Conservation (phyloP, 2,329 filamentous ascomycete species). For the Calonectria honghensis region DNA sequence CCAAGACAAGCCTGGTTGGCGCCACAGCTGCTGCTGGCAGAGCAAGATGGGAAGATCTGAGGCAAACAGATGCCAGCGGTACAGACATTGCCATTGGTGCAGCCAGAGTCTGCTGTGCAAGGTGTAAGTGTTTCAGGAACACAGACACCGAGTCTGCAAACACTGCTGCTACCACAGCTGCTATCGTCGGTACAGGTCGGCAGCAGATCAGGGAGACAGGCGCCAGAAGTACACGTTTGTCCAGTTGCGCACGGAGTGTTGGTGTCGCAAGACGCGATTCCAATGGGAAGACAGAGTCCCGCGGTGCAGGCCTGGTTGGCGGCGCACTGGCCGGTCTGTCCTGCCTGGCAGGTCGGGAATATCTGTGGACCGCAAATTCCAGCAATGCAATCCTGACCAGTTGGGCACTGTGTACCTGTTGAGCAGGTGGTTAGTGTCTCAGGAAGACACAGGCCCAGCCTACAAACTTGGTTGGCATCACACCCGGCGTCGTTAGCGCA, state of each 20-base stretch:
- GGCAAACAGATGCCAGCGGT: slow-evolving; percentile 26
- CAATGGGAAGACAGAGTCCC: slow-evolving; percentile 17
- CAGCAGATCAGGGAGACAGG: slow-evolving; percentile 17
- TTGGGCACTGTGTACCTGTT: not conserved
- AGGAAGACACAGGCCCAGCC: slow-evolving; percentile 26
- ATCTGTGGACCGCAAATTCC: slow-evolving; percentile 18
- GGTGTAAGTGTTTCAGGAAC: not conserved
- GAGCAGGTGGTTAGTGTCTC: not conserved
- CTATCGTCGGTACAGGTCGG: not conserved
- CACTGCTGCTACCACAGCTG: not conserved
- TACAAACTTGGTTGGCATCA: not conserved
- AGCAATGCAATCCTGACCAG: slow-evolving; percentile 18
- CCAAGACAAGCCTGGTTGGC: slow-evolving; percentile 10
- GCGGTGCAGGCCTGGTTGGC: slow-evolving; percentile 23
- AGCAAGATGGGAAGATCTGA: slow-evolving; percentile 9
- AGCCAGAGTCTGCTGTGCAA: slow-evolving; percentile 15
- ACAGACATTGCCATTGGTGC: not conserved
- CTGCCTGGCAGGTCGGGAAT: slow-evolving; percentile 14
- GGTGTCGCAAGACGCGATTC: not conserved
- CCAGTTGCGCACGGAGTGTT: slow-evolving; percentile 11
- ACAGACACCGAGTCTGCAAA: slow-evolving; percentile 26
- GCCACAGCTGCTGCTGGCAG: not conserved
- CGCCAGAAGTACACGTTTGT: slow-evolving; percentile 16
- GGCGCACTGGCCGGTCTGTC: slow-evolving; percentile 20
- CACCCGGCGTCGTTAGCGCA: slow-evolving; percentile 18